Conservation (phyloP, 805 yeast species). For the Ascoidea rubescens region DNA sequence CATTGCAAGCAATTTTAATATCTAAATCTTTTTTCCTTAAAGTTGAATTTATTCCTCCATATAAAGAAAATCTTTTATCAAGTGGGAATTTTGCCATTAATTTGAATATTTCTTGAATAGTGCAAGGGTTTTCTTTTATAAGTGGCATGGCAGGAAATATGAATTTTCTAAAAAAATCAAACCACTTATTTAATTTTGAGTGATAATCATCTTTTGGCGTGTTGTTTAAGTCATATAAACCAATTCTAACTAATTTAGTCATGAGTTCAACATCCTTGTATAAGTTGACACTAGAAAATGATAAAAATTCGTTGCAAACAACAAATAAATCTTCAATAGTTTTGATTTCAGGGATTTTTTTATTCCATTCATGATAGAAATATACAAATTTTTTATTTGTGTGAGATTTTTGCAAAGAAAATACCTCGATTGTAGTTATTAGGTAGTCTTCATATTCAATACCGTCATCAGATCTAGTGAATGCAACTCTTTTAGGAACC, state of each 20-base stretch:
- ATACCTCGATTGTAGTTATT: constrained; percentile 14
- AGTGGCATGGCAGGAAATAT: constrained; percentile 50
- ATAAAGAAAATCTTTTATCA: constrained; percentile 58
- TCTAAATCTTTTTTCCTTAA: constrained; percentile 39
- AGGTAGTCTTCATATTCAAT: constrained; percentile 18
- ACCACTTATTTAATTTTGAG: constrained; percentile 27
- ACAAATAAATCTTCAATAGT: constrained; percentile 29
- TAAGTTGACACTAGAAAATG: constrained; percentile 41
- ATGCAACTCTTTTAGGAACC: constrained; percentile 15
- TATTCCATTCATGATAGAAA: constrained; percentile 38
- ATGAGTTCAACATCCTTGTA: constrained; percentile 34
- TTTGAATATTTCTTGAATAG: constrained; percentile 43
- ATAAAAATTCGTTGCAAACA: constrained; percentile 34
- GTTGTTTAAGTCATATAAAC: constrained; percentile 22
- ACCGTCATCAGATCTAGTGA: constrained; percentile 16
- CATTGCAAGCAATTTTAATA: constrained; percentile 44
- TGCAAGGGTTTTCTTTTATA: constrained; percentile 41
- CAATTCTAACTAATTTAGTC: constrained; percentile 50
- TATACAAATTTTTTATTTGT: constrained; percentile 15
- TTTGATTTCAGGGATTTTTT: constrained; percentile 22
- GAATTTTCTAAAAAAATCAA: constrained; percentile 47
- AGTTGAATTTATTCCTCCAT: constrained; percentile 61
- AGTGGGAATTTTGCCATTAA: constrained; percentile 39
- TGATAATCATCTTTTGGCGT: constrained; percentile 8
- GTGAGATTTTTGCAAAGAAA: constrained; percentile 17